Conservation (phyloP, 1,284 basidiomycete genomes). For the Ceratobasidium sp. region DNA sequence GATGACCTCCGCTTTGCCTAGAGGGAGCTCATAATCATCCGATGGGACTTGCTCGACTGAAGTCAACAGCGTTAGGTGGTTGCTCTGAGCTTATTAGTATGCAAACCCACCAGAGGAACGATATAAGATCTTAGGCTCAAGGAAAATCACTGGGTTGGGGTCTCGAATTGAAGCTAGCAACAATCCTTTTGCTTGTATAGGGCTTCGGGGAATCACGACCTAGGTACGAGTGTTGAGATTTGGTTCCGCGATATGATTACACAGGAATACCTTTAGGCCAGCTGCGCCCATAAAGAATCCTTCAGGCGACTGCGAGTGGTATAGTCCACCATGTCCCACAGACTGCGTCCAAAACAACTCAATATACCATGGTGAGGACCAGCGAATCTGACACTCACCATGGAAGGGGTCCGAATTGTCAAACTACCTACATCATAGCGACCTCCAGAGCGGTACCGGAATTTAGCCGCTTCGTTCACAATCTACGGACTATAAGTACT, state of each 20-base stretch:
- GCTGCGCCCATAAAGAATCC: slow-evolving; percentile 93
- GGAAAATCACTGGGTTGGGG: slow-evolving; percentile 92
- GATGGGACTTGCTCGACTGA: slow-evolving; percentile 90
- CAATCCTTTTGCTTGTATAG: slow-evolving; percentile 93
- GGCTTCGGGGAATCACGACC: slow-evolving; percentile 92
- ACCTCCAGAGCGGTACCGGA: slow-evolving; percentile 89
- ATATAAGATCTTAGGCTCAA: slow-evolving; percentile 94
- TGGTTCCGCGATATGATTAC: neutral
- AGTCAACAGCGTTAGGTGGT: slow-evolving; percentile 2
- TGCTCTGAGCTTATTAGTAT: neutral
- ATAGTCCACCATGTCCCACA: slow-evolving; percentile 92
- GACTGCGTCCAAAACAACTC: slow-evolving; percentile 52
- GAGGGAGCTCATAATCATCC: slow-evolving; percentile 85
- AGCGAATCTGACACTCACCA: slow-evolving; percentile 57
- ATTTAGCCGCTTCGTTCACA: slow-evolving; percentile 96
- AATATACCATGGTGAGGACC: neutral
- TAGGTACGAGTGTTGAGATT: slow-evolving; percentile 52
- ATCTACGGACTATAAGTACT: slow-evolving; percentile 62
- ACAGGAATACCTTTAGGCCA: slow-evolving; percentile 77
- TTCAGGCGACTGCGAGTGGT: slow-evolving; percentile 95
- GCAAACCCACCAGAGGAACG: slow-evolving; percentile 72
- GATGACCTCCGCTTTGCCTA: slow-evolving; percentile 82
- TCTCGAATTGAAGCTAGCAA: slow-evolving; percentile 87
- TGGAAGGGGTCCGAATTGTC: slow-evolving; percentile 88
- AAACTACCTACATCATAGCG: slow-evolving; percentile 84